These are phyloP conservation scores for Coprinopsis cinerea DNA, from an alignment of 768 basidiomycete species.

Conservation along the genomic window DNA sequence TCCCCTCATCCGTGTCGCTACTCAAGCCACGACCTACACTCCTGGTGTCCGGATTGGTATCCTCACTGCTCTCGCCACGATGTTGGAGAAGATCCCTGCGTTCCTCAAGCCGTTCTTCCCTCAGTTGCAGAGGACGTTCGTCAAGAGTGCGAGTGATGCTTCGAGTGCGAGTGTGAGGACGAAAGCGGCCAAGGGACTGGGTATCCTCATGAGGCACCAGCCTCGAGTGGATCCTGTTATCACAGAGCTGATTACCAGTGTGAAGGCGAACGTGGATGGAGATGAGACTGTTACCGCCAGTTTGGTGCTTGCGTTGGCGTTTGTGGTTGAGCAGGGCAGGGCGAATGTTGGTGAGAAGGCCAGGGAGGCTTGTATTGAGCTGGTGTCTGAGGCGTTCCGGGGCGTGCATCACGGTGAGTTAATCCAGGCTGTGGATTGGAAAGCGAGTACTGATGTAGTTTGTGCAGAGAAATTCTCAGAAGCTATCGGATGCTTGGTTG, in stretches of 20 bases:
- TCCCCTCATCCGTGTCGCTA: slow-evolving; percentile 91
- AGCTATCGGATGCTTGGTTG: slow-evolving; percentile 57
- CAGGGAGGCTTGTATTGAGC: slow-evolving; percentile 63
- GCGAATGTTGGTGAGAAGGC: slow-evolving; percentile 75
- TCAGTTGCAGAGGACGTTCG: slow-evolving; percentile 92
- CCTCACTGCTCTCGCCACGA: slow-evolving; percentile 74
- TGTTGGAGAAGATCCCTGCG: slow-evolving; percentile 79
- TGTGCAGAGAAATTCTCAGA: slow-evolving; percentile 61
- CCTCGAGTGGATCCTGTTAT: slow-evolving; percentile 92
- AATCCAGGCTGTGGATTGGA: background rate
- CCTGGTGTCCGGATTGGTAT: slow-evolving; percentile 92
- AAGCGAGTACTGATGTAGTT: background rate
- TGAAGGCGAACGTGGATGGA: slow-evolving; percentile 40
- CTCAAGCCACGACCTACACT: slow-evolving; percentile 83
- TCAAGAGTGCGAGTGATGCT: slow-evolving; percentile 84
- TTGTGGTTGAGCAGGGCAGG: slow-evolving; percentile 65
- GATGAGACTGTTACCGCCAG: slow-evolving; percentile 74
- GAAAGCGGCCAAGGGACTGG: slow-evolving; percentile 79
- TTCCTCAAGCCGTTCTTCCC: slow-evolving; percentile 99
- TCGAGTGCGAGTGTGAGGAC: slow-evolving; percentile 73
- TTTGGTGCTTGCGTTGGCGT: slow-evolving; percentile 68
- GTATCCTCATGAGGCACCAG: slow-evolving; percentile 85
- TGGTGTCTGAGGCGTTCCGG: slow-evolving; percentile 75
- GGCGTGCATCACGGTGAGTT: slow-evolving; percentile 59
- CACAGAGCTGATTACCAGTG: slow-evolving; percentile 71